Evolutionary conservation across 169 alveolate species (phyloP).

Genomic region (Fabrea salina): DNA sequence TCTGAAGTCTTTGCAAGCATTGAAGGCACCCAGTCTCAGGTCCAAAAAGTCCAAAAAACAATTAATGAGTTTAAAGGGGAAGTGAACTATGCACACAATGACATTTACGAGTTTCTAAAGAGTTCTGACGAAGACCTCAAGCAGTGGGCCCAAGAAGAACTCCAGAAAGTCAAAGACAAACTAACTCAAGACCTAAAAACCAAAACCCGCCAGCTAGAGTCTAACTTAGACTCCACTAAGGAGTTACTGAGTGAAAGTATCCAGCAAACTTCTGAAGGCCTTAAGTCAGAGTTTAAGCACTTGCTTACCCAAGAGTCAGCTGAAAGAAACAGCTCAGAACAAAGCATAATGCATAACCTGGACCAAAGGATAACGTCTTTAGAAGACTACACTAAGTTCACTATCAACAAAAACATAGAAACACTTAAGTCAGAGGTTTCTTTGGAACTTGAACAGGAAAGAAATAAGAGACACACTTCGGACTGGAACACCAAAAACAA

Average conservation of each 20-base stretch:
- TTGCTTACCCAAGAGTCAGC: slow-evolving; percentile 3
- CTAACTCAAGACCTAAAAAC: neutral
- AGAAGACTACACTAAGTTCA: slow-evolving; percentile 3
- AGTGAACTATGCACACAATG: neutral
- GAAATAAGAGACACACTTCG: neutral
- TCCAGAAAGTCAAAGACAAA: neutral
- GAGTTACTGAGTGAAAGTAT: neutral
- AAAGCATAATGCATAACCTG: neutral
- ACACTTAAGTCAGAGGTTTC: neutral
- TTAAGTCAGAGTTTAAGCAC: neutral
- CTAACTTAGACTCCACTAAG: too few relatives aligned
- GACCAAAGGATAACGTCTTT: neutral
- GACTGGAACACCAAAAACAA: neutral
- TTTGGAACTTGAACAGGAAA: neutral
- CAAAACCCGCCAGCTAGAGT: too few relatives aligned
- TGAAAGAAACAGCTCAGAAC: neutral
- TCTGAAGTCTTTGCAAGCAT: neutral
- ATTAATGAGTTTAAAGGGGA: neutral
- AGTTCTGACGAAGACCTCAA: neutral
- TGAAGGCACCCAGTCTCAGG: neutral
- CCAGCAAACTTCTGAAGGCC: neutral
- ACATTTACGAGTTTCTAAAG: neutral
- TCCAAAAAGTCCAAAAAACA: neutral
- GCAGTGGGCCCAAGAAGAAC: slow-evolving; percentile 20
- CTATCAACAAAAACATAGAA: neutral